These are phyloP conservation scores for Nothophytophthora sp. DNA, from an alignment of 352 stramenopile species.

Conservation along the genomic window DNA sequence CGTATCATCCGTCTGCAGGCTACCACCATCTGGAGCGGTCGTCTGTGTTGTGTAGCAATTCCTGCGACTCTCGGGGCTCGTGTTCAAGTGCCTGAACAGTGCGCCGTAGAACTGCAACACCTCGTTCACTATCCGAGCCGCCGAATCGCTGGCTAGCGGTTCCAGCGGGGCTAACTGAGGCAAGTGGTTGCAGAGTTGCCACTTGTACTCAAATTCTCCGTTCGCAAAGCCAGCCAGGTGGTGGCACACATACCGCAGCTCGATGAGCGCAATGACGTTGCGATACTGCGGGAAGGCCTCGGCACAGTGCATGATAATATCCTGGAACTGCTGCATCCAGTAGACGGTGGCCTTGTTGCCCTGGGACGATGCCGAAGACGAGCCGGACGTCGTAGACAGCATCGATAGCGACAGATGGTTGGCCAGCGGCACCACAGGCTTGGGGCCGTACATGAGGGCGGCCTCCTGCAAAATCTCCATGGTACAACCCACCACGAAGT, in stretches of 20 bases:
- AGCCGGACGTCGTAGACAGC: constrained; percentile 30
- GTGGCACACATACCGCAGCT: constrained; percentile 83
- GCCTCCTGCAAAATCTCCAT: constrained; percentile 81
- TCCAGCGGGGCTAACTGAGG: constrained; percentile 43
- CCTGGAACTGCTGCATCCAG: constrained; percentile 83
- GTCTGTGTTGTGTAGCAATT: constrained; percentile 34
- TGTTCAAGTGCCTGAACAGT: constrained; percentile 64
- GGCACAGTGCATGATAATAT: constrained; percentile 61
- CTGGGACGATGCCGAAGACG: constrained; percentile 40
- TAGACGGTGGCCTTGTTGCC: constrained; percentile 63
- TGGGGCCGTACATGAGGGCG: constrained; percentile 66
- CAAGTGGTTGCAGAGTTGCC: constrained; percentile 76
- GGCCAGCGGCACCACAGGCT: constrained; percentile 31
- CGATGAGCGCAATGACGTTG: constrained; percentile 68
- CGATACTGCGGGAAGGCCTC: constrained; percentile 71
- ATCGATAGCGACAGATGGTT: constrained; percentile 42
- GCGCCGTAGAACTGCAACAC: constrained; percentile 77
- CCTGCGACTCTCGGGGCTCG: constrained; percentile 46
- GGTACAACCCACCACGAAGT: constrained; percentile 58
- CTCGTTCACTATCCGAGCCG: constrained; percentile 71
- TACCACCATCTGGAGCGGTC: constrained; percentile 7
- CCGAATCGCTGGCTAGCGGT: constrained; percentile 54
- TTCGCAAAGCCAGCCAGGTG: constrained; percentile 69
- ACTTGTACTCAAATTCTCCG: constrained; percentile 63
- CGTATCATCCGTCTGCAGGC: neutral